phyloP scores from a whole-genome alignment of 169 alveolate species.

The Cryptosporidium andersoni region DNA sequence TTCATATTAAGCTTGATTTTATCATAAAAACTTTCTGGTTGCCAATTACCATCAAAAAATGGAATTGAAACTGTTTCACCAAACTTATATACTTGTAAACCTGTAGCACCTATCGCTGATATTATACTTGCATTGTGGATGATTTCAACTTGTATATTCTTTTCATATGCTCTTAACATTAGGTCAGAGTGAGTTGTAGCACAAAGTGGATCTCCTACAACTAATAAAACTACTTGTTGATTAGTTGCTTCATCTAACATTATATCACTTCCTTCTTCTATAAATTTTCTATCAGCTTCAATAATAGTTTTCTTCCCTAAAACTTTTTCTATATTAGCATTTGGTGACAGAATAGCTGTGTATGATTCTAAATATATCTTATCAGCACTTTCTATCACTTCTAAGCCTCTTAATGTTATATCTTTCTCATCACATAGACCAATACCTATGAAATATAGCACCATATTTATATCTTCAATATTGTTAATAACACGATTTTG shows the following conservation, averaged over 20 bases:
- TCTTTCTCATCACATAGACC: constrained; percentile 94
- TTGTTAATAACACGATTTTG: too few relatives aligned
- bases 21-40: constrained; percentile 95
- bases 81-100: constrained; percentile 92
- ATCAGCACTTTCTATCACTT: constrained; percentile 85
- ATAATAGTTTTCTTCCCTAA: constrained; percentile 85
- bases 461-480: constrained; percentile 78
- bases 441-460: constrained; percentile 90
- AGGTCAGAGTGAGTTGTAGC: constrained; percentile 97
- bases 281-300: constrained; percentile 93
- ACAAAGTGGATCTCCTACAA: constrained; percentile 96
- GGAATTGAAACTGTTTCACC: constrained; percentile 99
- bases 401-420: constrained; percentile 90
- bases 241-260: constrained; percentile 88
- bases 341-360: constrained; percentile 89
- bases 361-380: constrained; percentile 90
- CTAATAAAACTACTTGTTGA: constrained; percentile 87
- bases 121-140: constrained; percentile 94
- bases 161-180: constrained; percentile 88
- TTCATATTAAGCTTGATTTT: constrained; percentile 89
- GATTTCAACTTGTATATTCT: constrained; percentile 89
- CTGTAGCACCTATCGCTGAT: constrained; percentile 80
- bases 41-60: constrained; percentile 96
- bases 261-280: constrained; percentile 89
- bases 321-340: constrained; percentile 81